phyloP scores from a whole-genome alignment of 164 flowering plant genomes.

The Piper longum region DNA sequence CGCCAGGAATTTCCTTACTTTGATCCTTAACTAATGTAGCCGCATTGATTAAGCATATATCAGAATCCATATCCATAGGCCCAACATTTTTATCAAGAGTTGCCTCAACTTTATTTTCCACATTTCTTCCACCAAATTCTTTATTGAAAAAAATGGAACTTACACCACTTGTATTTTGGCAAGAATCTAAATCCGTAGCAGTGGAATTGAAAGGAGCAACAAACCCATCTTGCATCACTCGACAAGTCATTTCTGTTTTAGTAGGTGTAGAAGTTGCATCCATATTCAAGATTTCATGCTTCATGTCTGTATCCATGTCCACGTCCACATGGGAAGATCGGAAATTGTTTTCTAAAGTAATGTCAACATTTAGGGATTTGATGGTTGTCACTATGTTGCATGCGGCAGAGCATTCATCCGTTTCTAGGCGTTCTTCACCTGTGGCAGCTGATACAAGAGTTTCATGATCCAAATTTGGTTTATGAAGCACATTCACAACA shows the following conservation, averaged over 20 bases:
- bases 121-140: neutral
- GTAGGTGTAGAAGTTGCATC: neutral
- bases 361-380: neutral
- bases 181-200: neutral
- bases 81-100: neutral
- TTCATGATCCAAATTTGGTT: neutral
- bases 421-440: neutral
- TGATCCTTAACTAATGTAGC: neutral
- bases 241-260: neutral
- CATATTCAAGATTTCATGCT: constrained; percentile 1
- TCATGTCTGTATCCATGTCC: neutral
- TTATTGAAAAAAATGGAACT: too few species aligned
- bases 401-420: neutral
- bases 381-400: neutral
- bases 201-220: neutral
- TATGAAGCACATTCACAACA: neutral
- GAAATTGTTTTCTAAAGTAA: neutral
- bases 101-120: neutral
- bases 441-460: neutral
- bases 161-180: neutral
- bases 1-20: neutral
- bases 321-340: neutral
- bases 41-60: neutral
- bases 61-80: neutral
- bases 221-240: neutral